Evolutionary conservation across 2,329 filamentous ascomycete species (phyloP).

Genomic region (Colletotrichum simmondsii): DNA sequence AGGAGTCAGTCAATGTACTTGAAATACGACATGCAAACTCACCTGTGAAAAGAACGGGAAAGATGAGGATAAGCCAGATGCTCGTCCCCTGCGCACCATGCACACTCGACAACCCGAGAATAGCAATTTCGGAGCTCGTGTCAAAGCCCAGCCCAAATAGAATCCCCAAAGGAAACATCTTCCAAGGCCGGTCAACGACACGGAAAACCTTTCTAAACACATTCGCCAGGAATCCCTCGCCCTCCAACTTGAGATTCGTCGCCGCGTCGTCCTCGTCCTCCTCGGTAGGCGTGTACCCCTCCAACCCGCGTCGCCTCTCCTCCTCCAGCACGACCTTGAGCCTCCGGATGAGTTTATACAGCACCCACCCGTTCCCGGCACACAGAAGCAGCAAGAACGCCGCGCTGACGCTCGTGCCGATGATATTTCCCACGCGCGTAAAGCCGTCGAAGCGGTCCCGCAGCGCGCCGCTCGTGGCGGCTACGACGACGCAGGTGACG

Average conservation of each 20-base stretch:
- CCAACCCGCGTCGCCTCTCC: slow-evolving; percentile 40
- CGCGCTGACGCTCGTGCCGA: slow-evolving; percentile 89
- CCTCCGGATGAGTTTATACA: slow-evolving; percentile 79
- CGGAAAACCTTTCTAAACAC: slow-evolving; percentile 82
- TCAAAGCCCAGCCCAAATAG: slow-evolving; percentile 95
- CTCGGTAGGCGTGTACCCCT: slow-evolving; percentile 39
- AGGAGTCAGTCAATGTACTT: slow-evolving; percentile 3
- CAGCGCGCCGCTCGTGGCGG: slow-evolving; percentile 87
- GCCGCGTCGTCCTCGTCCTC: slow-evolving; percentile 44
- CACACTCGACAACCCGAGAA: slow-evolving; percentile 89
- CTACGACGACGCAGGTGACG: slow-evolving; percentile 90
- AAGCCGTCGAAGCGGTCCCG: slow-evolving; percentile 85
- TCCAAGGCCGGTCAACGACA: slow-evolving; percentile 83
- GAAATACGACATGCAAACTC: slow-evolving; percentile 38
- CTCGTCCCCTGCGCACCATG: slow-evolving; percentile 87
- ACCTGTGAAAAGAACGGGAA: slow-evolving; percentile 90
- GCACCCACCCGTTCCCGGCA: slow-evolving; percentile 85
- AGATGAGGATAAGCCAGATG: slow-evolving; percentile 94
- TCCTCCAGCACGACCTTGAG: slow-evolving; percentile 70
- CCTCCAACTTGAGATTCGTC: slow-evolving; percentile 75
- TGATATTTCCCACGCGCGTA: slow-evolving; percentile 82
- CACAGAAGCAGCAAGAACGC: slow-evolving; percentile 86
- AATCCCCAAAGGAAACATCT: slow-evolving; percentile 93
- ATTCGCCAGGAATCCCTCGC: slow-evolving; percentile 78
- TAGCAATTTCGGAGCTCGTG: slow-evolving; percentile 92